Evolutionary conservation across 768 basidiomycete genomes (phyloP).

Genomic region (Tulasnella sp.): DNA sequence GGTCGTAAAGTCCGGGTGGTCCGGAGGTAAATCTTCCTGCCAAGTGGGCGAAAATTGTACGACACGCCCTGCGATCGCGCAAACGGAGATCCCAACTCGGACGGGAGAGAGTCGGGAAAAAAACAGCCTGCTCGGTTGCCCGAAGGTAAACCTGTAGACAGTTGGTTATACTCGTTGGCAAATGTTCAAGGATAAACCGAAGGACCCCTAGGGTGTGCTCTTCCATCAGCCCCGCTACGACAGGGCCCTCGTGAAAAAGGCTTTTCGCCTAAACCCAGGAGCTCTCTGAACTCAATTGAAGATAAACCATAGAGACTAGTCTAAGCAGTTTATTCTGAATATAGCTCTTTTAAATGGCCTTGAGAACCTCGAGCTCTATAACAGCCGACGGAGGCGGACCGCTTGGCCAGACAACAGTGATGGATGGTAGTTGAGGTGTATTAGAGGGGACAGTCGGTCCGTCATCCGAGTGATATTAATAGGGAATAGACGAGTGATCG

Average conservation of each 20-base stretch:
- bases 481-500: background rate
- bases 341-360: background rate
- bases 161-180: no score
- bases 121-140: background rate
- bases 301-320: background rate
- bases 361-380: background rate
- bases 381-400: background rate
- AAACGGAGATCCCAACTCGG: background rate
- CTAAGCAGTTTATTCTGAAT: background rate
- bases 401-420: background rate
- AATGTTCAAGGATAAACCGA: background rate
- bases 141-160: background rate
- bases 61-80: background rate
- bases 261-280: constrained; percentile 3
- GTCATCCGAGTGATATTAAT: background rate
- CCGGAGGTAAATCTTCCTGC: background rate
- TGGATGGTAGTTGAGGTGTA: background rate
- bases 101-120: background rate
- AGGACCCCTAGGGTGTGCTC: background rate
- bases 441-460: background rate
- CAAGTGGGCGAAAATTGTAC: background rate
- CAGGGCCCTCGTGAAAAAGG: background rate
- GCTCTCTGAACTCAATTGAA: background rate
- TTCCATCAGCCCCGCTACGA: background rate
- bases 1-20: background rate